Percentiles rank a stretch among this genome's conserved stretches.
These are phyloP conservation scores for Trichosanthes truncata DNA, from an alignment of 306 rosid species.

Conservation along the genomic window DNA sequence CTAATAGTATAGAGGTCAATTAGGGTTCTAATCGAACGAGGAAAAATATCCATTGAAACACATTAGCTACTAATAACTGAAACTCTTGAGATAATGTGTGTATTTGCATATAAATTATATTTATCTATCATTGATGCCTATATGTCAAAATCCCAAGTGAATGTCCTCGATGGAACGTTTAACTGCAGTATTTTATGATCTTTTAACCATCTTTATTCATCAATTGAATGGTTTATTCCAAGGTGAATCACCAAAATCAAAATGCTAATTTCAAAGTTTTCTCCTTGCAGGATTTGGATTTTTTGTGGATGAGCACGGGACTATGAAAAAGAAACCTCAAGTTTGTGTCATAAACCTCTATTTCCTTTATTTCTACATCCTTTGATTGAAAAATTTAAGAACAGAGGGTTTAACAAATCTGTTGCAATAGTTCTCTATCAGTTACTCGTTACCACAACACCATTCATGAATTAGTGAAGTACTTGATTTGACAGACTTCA, in stretches of 20 bases:
- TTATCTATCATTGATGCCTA: neutral
- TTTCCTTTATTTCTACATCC: neutral
- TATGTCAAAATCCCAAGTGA: neutral
- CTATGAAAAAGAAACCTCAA: constrained; percentile 83
- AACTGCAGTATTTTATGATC: neutral
- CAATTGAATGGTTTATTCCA: neutral
- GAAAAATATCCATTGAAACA: neutral
- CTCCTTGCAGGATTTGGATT: constrained; percentile 73
- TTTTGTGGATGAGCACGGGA: constrained; percentile 60
- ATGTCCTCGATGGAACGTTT: neutral
- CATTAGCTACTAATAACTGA: neutral
- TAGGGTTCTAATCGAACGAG: neutral
- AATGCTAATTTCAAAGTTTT: constrained; percentile 4
- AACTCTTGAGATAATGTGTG: neutral
- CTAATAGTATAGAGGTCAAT: neutral
- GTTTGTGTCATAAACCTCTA: constrained; percentile 24
- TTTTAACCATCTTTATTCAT: neutral
- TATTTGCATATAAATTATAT: neutral
- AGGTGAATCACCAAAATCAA: neutral
- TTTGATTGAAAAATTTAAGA: neutral
- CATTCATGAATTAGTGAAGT: neutral
- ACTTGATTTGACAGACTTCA: neutral
- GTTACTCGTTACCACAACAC: neutral
- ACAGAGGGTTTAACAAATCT: neutral
- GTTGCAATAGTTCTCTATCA: neutral